Conservation (phyloP, 768 basidiomycete species). For the Lactarius deliciosus region DNA sequence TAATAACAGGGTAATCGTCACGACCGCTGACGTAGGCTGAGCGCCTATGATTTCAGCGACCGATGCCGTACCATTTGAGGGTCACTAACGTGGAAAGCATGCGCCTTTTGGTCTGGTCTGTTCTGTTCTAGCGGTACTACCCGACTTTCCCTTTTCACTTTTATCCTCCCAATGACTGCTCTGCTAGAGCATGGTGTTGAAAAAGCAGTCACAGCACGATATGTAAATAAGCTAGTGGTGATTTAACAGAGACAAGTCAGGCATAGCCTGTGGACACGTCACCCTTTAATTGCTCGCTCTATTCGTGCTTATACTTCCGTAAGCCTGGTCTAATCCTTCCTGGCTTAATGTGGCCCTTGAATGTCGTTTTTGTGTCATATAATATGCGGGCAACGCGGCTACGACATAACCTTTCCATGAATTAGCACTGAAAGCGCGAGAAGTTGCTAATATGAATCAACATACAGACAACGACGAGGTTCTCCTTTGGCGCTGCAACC, state of each 20-base stretch:
- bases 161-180: too few relatives aligned
- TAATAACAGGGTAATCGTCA: neutral
- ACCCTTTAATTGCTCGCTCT: neutral
- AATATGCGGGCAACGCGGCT: slow-evolving; percentile 14
- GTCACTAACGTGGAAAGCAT: too few relatives aligned
- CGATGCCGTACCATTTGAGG: too few relatives aligned
- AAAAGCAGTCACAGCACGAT: neutral
- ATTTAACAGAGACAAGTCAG: neutral
- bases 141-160: too few relatives aligned
- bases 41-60: too few relatives aligned
- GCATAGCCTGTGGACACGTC: neutral
- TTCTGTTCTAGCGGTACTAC: too few relatives aligned
- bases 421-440: neutral
- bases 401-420: slow-evolving; percentile 4
- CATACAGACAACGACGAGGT: slow-evolving; percentile 8
- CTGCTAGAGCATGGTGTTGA: too few relatives aligned
- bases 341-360: neutral
- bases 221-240: neutral
- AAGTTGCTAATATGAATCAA: neutral
- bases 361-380: slow-evolving; percentile 5
- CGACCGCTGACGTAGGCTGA: too few relatives aligned
- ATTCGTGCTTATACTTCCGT: slow-evolving; percentile 4
- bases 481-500: slow-evolving; percentile 6
- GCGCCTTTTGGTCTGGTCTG: too few relatives aligned
- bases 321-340: neutral